Percentiles rank a stretch among this genome's conserved stretches.
phyloP scores from a whole-genome alignment of 371 early-diverging fungal species.

The Lichtheimia ramosa region DNA sequence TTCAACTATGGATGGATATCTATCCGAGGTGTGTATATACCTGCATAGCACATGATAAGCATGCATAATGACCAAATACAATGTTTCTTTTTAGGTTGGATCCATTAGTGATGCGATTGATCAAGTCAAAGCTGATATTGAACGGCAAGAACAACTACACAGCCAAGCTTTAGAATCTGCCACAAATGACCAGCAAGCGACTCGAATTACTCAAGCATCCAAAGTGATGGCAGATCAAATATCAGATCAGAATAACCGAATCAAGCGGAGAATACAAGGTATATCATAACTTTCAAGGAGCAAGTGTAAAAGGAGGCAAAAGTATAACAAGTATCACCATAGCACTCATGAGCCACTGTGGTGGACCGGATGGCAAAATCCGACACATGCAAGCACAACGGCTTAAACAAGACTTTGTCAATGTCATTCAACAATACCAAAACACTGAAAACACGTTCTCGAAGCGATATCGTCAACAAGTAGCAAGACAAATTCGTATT shows the following conservation, averaged over 20 bases:
- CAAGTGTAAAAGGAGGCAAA: neutral
- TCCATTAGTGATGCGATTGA: neutral
- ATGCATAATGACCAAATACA: neutral
- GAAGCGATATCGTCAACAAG: constrained; percentile 78
- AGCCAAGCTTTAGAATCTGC: neutral
- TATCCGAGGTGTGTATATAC: constrained; percentile 4
- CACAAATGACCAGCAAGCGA: neutral
- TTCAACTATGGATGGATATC: constrained; percentile 5
- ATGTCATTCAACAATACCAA: constrained; percentile 79
- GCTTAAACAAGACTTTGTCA: constrained; percentile 78
- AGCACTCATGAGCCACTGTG: neutral
- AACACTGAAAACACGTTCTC: constrained; percentile 75
- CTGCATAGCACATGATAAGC: neutral
- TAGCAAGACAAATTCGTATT: constrained; percentile 83
- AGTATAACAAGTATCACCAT: neutral
- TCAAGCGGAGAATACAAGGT: constrained; percentile 7
- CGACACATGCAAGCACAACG: constrained; percentile 33
- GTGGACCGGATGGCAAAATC: constrained; percentile 12
- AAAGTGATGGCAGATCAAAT: neutral
- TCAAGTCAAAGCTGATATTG: neutral
- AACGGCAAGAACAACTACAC: neutral
- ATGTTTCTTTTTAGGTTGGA: neutral
- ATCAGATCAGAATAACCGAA: constrained; percentile 2
- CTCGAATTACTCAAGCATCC: neutral
- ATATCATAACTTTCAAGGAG: neutral